Percentiles rank a stretch among this genome's conserved stretches.
Evolutionary conservation across 2,329 filamentous ascomycete species (phyloP).

Genomic region (Phaeophleospora eucalypticola): DNA sequence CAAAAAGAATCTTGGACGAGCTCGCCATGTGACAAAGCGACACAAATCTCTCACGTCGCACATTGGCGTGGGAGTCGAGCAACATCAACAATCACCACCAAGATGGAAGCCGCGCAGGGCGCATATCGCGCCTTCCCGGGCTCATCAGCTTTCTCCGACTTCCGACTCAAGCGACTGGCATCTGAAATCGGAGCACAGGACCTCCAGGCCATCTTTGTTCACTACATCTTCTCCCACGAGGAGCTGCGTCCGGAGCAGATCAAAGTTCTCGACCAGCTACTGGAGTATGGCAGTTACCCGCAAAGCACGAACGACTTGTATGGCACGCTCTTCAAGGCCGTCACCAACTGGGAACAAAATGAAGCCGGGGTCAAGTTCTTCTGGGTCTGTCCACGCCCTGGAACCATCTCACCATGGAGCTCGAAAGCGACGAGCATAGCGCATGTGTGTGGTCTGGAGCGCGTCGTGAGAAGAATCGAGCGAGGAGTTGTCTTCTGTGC

Average conservation of each 20-base stretch:
- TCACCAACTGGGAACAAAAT: conserved; percentile 38
- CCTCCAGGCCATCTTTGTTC: conserved; percentile 49
- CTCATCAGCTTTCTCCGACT: conserved; percentile 53
- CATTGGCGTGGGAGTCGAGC: not conserved
- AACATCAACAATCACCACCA: not conserved
- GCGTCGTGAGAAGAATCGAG: conserved; percentile 73
- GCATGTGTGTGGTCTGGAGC: conserved; percentile 78
- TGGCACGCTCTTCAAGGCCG: conserved; percentile 43
- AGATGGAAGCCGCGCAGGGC: conserved; percentile 8
- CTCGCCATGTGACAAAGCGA: conserved; percentile 8
- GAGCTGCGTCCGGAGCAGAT: conserved; percentile 43
- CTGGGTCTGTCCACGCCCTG: conserved; percentile 74
- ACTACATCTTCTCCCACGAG: conserved; percentile 46
- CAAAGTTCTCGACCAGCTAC: conserved; percentile 54
- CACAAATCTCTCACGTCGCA: not conserved
- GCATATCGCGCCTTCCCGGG: conserved; percentile 47
- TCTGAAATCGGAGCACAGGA: conserved; percentile 44
- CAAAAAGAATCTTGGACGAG: not conserved
- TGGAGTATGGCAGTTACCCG: conserved; percentile 57
- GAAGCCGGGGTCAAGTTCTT: conserved; percentile 50
- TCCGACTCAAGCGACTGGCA: conserved; percentile 45
- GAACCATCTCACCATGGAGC: conserved; percentile 90
- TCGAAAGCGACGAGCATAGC: conserved; percentile 93
- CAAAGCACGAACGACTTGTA: conserved; percentile 43
- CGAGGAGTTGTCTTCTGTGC: conserved; percentile 75